Evolutionary conservation across 192 early-diverging fungal species (phyloP).

Genomic region (Ambispora gerdemannii): DNA sequence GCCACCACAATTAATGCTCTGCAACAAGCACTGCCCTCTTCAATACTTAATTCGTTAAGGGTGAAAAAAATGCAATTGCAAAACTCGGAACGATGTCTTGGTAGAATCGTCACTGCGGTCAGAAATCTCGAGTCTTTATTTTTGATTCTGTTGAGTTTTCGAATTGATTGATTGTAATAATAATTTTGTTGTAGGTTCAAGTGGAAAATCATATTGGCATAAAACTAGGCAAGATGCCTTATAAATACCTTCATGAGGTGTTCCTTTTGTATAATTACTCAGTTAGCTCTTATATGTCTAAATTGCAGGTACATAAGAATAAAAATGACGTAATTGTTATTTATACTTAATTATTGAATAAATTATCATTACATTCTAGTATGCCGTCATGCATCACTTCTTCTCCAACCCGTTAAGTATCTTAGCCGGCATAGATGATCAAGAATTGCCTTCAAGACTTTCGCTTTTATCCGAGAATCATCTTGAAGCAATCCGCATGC

Average conservation of each 20-base stretch:
- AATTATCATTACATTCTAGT: constrained; percentile 45
- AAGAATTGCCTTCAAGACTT: constrained; percentile 30
- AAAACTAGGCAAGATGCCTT: constrained; percentile 67
- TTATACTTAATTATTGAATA: not conserved
- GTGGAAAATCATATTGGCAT: constrained; percentile 50
- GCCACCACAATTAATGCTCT: constrained; percentile 81
- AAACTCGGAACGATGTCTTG: no score
- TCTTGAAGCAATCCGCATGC: constrained; percentile 66
- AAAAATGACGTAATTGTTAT: not conserved
- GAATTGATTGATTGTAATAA: no score
- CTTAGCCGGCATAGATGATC: constrained; percentile 40
- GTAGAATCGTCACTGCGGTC: no score
- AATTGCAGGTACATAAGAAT: constrained; percentile 56
- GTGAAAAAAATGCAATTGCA: constrained; percentile 79
- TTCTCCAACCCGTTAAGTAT: constrained; percentile 82
- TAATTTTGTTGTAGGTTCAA: constrained; percentile 50
- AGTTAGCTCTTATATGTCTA: constrained; percentile 65
- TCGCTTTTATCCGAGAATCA: constrained; percentile 51
- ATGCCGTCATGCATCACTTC: constrained; percentile 82
- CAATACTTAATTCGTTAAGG: constrained; percentile 65
- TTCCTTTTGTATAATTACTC: constrained; percentile 82
- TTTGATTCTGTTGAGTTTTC: no score
- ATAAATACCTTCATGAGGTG: constrained; percentile 73
- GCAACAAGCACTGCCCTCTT: constrained; percentile 75
- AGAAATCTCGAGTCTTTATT: no score